Base-by-base conservation (phyloP, 805 yeast genomes). In the Starmerella stigmatis region DNA sequence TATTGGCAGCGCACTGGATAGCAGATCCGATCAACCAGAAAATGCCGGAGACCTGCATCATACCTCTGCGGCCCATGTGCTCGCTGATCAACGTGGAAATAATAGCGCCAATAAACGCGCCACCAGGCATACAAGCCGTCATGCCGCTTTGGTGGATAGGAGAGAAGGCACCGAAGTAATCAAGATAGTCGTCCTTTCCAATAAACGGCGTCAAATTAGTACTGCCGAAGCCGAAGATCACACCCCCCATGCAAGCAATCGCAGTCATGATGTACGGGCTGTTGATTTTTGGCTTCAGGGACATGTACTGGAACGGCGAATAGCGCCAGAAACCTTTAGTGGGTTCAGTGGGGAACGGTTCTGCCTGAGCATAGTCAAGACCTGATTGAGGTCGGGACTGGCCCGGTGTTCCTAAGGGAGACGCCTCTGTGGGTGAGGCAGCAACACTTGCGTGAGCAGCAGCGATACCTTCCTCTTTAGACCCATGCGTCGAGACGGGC, bases 151-250 rank as follows among this genome's bases (percentile, higher is more conserved):
- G 85, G 28, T 64, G 55, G 3, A 69, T 59, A 0, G 84, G 67
- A 16, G 64, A 58, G 20, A 51, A 51, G 9, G 60, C 40, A 48
- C 70, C 50, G 64, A 81, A 82, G 54, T 63, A 78, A 1, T 60
- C 53, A 22, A 59, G 59, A 61, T 83, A 84, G 16, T 66, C 64
- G 0, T 60, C 63, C n/a, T 71, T 63, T 4, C 71, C 70, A 35
- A 82, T 68, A 56, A 83, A 82, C 1, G 84, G 79, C 1, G 88
- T 74, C 65, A 84, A 72, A 0, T 94, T 81, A 1, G 92, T 76
- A 40, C 80, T 76, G 60, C 83, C 94, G 58, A 81, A 75, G 43
- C 94, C 94, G 63, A 81, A 76, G 61, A 83, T 69, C 63, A 78
- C 66, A 37, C 88, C 89, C 34, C 84, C 81, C 30, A 81, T 61